Conservation (phyloP, 2,329 filamentous ascomycete genomes). For the Leptographium lundbergii region DNA sequence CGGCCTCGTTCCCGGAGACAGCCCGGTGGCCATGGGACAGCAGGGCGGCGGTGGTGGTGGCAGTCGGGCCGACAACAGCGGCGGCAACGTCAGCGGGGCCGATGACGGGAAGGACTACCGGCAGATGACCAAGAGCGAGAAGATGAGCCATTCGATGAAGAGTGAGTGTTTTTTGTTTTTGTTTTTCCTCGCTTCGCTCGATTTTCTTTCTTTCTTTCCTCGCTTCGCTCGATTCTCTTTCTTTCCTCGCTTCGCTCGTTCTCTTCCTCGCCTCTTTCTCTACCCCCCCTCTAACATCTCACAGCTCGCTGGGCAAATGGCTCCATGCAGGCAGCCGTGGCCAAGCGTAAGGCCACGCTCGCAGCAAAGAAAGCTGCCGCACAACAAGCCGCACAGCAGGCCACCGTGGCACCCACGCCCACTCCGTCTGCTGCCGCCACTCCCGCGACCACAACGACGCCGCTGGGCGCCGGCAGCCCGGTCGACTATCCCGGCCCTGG, state of each 20-base stretch:
- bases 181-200: background rate
- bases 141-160: constrained; percentile 55
- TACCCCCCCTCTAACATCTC: constrained; percentile 3
- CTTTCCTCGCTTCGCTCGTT: background rate
- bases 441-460: background rate
- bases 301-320: constrained; percentile 49
- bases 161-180: constrained; percentile 28
- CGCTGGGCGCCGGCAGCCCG: background rate
- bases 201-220: background rate
- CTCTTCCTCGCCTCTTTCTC: constrained; percentile 1
- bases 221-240: background rate
- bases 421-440: background rate
- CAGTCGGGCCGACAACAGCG: background rate
- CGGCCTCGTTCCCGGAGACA: background rate
- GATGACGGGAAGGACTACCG: constrained; percentile 41
- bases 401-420: background rate
- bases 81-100: constrained; percentile 16
- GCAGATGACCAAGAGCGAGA: constrained; percentile 51
- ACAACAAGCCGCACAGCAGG: constrained; percentile 10
- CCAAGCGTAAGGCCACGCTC: constrained; percentile 47
- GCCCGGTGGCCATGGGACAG: background rate
- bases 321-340: constrained; percentile 47
- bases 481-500: background rate
- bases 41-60: background rate
- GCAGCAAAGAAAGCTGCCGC: constrained; percentile 38